Evolutionary conservation across 108 stramenopile genomes (phyloP), one percentile per base, ranked within the genome.

Genomic region (Fistulifera pelliculosa): DNA sequence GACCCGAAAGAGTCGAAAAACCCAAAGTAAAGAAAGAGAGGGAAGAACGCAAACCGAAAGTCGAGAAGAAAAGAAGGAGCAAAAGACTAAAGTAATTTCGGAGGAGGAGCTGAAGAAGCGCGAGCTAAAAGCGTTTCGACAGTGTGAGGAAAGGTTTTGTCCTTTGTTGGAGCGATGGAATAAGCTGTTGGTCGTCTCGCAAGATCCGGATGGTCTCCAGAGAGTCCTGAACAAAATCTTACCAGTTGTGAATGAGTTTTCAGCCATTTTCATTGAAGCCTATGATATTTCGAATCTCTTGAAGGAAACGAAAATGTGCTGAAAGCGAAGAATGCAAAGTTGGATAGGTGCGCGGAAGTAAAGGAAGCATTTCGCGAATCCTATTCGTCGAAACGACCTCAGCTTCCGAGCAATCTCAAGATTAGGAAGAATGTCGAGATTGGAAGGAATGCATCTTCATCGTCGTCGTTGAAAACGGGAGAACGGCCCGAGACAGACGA

Each of bases 251-350:
- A 26, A 12, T 50, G 14, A 22, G 4, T 50, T 50, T 22, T 50
- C 24, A 2, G 49, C 49, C 14, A 22, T 22, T 15, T 50, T 50
- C 49, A 50, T 50, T 50, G 49, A 50, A 10, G 23, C 26, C 23
- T 50, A 50, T 26, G 26, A 50, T 24, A 50, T 50, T 50, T 15
- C 49, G 23, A 15, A 26, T 5, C 8, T 26, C 4, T 24, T 50
- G 49, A 50, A 50, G 26, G 49, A 50, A 23, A 26, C 49, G 4
- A 50, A 50, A 15, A 22, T 4, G 23, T 50, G 2, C 26, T 50
- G 4, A 50, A 50, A 24, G 24, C 23, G 8, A 22, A 24, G 26
- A 50, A 50, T 23, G 49, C 49, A 1, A 15, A 26, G 1, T 26
- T 50, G 49, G 49, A 50, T 2, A 22, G 22, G 2, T 50, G 26